These are phyloP conservation scores for Ephemerocybe angulata DNA, from an alignment of 768 basidiomycete species.

Conservation along the genomic window DNA sequence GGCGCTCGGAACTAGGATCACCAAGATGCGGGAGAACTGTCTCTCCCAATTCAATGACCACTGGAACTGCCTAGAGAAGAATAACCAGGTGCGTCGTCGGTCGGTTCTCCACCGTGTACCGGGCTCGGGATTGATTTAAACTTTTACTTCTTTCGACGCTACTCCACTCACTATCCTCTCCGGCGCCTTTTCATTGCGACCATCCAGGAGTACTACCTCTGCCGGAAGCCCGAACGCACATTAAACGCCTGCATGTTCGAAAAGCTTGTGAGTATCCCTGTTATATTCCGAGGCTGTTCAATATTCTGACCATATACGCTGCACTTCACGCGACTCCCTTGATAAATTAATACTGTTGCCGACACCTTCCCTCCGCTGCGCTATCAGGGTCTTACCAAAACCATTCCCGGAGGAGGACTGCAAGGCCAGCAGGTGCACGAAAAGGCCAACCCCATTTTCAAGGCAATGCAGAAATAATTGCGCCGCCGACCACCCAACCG, in stretches of 20 bases:
- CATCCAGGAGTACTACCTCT: slow-evolving; percentile 83
- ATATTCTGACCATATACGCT: background rate
- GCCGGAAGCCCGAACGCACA: slow-evolving; percentile 82
- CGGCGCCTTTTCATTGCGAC: background rate
- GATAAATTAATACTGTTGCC: no score
- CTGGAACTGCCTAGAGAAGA: slow-evolving; percentile 90
- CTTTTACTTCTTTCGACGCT: background rate
- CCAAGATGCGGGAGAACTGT: slow-evolving; percentile 92
- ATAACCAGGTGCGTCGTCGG: slow-evolving; percentile 78
- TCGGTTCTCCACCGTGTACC: background rate
- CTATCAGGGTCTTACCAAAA: slow-evolving; percentile 80
- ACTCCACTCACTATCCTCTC: background rate
- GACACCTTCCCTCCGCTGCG: no score
- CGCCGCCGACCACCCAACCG: background rate
- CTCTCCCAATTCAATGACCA: slow-evolving; percentile 82
- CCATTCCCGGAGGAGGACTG: slow-evolving; percentile 83
- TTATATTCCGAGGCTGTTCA: background rate
- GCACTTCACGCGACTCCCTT: background rate
- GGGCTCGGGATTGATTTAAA: background rate
- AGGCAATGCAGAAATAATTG: slow-evolving; percentile 75
- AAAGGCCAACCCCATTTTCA: slow-evolving; percentile 79
- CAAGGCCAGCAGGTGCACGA: slow-evolving; percentile 87
- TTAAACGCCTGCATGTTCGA: slow-evolving; percentile 96
- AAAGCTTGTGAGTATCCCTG: slow-evolving; percentile 69
- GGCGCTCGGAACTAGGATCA: slow-evolving; percentile 54